Conservation (phyloP, 306 rosid species). For the Malus sylvestris region DNA sequence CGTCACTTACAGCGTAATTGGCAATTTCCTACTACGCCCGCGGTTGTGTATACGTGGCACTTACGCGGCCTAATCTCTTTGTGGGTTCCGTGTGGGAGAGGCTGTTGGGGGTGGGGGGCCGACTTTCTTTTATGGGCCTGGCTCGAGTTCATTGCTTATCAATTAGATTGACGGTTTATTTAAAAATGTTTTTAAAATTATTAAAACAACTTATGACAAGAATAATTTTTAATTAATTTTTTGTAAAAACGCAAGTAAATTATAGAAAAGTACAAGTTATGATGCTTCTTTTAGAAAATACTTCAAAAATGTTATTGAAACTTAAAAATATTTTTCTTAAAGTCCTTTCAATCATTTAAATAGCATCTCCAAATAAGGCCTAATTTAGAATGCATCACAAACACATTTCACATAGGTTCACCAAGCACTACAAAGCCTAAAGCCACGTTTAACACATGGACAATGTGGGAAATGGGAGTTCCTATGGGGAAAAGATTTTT, state of each 20-base stretch:
- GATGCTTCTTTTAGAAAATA: rapidly evolving
- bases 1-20: background rate
- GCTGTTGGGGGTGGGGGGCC: too few relatives aligned
- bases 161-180: background rate
- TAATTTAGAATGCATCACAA: too few relatives aligned
- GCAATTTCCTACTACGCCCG: background rate
- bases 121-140: background rate
- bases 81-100: background rate
- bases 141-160: background rate
- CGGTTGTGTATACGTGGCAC: background rate
- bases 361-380: too few relatives aligned
- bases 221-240: too few relatives aligned
- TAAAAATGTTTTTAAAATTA: too few relatives aligned
- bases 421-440: background rate
- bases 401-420: background rate
- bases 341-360: too few relatives aligned
- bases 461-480: background rate
- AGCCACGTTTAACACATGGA: background rate
- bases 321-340: too few relatives aligned
- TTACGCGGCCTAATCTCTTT: background rate
- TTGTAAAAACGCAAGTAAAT: too few relatives aligned
- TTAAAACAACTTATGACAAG: rapidly evolving
- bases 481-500: too few relatives aligned
- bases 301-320: too few relatives aligned
- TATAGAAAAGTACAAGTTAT: too few relatives aligned